These are phyloP conservation scores for Keithomyces neogunnii DNA, from an alignment of 2,329 filamentous ascomycete species.

Conservation along the genomic window DNA sequence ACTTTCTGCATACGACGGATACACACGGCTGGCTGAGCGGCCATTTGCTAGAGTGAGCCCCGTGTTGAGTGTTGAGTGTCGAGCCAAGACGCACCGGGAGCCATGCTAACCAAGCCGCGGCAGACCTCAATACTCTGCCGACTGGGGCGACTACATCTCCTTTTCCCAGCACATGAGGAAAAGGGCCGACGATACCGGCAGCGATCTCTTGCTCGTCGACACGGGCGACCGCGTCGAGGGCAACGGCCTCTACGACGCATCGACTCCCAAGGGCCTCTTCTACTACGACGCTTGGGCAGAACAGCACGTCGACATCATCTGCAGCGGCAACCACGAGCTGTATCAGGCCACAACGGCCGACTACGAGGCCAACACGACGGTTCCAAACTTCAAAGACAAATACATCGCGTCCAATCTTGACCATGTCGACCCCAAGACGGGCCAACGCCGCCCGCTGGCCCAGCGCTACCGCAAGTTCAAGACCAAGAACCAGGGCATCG, in stretches of 20 bases:
- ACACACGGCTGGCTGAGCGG: slow-evolving; percentile 94
- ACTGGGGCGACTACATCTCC: slow-evolving; percentile 97
- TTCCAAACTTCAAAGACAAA: slow-evolving; percentile 70
- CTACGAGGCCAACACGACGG: slow-evolving; percentile 69
- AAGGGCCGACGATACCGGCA: slow-evolving; percentile 68
- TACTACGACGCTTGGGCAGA: slow-evolving; percentile 80
- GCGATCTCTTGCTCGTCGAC: slow-evolving; percentile 86
- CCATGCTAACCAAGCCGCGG: not conserved
- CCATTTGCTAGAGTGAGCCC: slow-evolving; percentile 73
- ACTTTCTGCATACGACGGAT: slow-evolving; percentile 95
- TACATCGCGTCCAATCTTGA: slow-evolving; percentile 93
- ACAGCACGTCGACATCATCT: slow-evolving; percentile 76
- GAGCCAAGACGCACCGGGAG: not conserved
- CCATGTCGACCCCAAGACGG: slow-evolving; percentile 66
- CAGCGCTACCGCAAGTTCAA: slow-evolving; percentile 81
- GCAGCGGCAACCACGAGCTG: slow-evolving; percentile 89
- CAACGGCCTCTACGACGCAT: slow-evolving; percentile 89
- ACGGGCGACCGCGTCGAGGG: slow-evolving; percentile 91
- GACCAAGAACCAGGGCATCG: slow-evolving; percentile 79
- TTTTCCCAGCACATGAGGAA: slow-evolving; percentile 77
- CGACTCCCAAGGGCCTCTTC: slow-evolving; percentile 77
- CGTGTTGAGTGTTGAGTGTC: not conserved
- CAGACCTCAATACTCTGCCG: slow-evolving; percentile 82
- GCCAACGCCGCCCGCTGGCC: slow-evolving; percentile 66
- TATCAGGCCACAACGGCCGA: slow-evolving; percentile 74